Evolutionary conservation across 495 filamentous ascomycete species (phyloP).

Genomic region (Letharia columbiana): DNA sequence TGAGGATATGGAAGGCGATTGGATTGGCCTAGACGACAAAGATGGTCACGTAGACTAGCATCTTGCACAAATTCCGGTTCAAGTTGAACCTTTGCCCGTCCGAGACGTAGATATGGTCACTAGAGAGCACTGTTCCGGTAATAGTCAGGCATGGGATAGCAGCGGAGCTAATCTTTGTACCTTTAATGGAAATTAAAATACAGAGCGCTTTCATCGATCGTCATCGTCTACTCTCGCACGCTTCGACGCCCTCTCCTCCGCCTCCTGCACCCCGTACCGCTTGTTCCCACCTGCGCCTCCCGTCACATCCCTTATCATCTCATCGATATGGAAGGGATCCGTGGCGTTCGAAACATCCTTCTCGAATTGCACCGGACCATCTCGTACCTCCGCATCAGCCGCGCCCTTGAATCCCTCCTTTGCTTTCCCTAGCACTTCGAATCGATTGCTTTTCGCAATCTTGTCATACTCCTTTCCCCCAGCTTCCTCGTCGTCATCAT

Average conservation of each 20-base stretch:
- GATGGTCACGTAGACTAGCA: background rate
- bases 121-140: background rate
- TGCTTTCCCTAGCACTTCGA: conserved; percentile 80
- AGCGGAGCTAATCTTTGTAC: background rate
- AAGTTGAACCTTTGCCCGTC: background rate
- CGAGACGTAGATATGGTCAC: background rate
- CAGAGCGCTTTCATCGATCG: conserved; percentile 22
- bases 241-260: conserved; percentile 57
- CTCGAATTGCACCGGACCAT: conserved; percentile 97
- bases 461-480: conserved; percentile 75
- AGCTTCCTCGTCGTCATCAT: conserved; percentile 69
- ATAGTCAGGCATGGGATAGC: background rate
- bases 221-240: conserved; percentile 75
- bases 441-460: conserved; percentile 73
- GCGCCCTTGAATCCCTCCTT: conserved; percentile 83
- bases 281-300: conserved; percentile 53
- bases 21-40: conserved; percentile 15
- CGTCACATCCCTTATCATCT: conserved; percentile 77
- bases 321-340: conserved; percentile 89
- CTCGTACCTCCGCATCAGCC: conserved; percentile 73
- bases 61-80: background rate
- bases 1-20: conserved; percentile 14
- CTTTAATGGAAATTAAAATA: background rate
- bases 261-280: conserved; percentile 78
- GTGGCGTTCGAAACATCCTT: conserved; percentile 56